These are phyloP conservation scores for Solanum clarkiae DNA, from an alignment of 257 asterid genomes.

Conservation along the genomic window DNA sequence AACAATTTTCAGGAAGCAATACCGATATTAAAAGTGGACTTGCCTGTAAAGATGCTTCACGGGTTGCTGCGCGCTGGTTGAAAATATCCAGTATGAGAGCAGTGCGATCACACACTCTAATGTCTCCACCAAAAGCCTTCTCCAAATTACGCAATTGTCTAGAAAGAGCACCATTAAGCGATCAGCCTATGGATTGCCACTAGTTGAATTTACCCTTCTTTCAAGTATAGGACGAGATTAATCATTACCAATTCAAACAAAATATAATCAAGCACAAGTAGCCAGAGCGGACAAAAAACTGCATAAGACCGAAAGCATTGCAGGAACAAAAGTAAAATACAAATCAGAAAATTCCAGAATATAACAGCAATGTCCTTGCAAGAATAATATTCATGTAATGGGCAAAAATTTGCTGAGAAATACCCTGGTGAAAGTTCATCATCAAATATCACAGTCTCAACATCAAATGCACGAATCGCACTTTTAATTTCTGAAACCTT, in stretches of 20 bases:
- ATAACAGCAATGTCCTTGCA: not conserved
- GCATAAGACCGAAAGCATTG: not conserved
- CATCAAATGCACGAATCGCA: conserved; percentile 75
- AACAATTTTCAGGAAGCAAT: not conserved
- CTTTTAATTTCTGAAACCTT: conserved; percentile 88
- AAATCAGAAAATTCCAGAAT: not conserved
- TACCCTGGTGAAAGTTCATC: conserved; percentile 98
- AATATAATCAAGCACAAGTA: not conserved
- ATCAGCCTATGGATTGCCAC: not conserved
- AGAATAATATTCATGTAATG: not conserved
- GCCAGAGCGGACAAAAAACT: not conserved
- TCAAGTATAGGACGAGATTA: not conserved
- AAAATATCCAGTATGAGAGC: conserved; percentile 96
- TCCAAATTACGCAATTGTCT: conserved; percentile 91
- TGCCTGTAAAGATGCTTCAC: conserved; percentile 93
- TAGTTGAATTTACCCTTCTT: not conserved
- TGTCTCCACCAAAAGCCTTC: conserved; percentile 79
- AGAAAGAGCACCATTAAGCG: conserved; percentile 13
- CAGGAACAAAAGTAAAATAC: not conserved
- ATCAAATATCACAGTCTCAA: conserved; percentile 86
- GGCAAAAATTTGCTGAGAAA: conserved; percentile 3
- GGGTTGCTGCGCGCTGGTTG: conserved; percentile 93
- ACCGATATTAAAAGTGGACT: not conserved
- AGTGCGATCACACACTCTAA: conserved; percentile 94
- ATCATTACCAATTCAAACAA: not conserved